phyloP scores from a whole-genome alignment of 1,284 basidiomycete species.

The Boletus sp. region DNA sequence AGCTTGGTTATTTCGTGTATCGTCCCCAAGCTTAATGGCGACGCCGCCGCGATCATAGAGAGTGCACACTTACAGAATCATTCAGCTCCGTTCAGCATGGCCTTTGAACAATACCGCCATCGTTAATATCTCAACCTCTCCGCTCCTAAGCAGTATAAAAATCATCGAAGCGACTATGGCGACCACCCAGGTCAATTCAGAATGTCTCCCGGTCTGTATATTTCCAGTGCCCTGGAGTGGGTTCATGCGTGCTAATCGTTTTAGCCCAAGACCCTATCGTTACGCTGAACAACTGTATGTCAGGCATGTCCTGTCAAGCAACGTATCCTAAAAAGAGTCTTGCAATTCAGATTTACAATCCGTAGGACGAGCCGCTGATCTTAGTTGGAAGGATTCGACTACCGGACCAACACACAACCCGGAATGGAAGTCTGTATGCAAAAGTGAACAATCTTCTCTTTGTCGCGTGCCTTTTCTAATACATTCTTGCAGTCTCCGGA shows the following conservation, averaged over 20 bases:
- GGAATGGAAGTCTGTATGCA: conserved; percentile 61
- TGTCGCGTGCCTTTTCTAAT: conserved; percentile 23
- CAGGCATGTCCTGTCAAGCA: background rate
- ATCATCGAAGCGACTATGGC: conserved; percentile 22
- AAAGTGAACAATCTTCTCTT: conserved; percentile 46
- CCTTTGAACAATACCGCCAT: conserved; percentile 33
- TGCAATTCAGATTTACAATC: conserved; percentile 55
- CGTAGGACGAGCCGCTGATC: conserved; percentile 42
- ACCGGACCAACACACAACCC: conserved; percentile 52
- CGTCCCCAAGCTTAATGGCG: conserved; percentile 31
- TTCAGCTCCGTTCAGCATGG: conserved; percentile 37
- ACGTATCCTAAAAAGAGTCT: conserved; percentile 5
- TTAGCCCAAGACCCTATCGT: conserved; percentile 38
- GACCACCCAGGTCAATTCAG: conserved; percentile 16
- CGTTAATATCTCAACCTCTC: conserved; percentile 30
- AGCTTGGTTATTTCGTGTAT: conserved; percentile 35
- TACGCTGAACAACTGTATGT: conserved; percentile 51
- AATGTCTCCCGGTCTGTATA: conserved; percentile 33
- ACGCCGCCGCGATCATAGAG: conserved; percentile 38
- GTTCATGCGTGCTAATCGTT: conserved; percentile 22
- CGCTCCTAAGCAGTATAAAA: conserved; percentile 35
- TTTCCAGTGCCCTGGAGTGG: background rate
- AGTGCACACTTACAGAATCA: conserved; percentile 26
- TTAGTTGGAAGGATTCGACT: conserved; percentile 58
- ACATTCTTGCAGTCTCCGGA: conserved; percentile 29